Evolutionary conservation across 2,329 filamentous ascomycete genomes (phyloP).

Genomic region (Leptographium procerum): DNA sequence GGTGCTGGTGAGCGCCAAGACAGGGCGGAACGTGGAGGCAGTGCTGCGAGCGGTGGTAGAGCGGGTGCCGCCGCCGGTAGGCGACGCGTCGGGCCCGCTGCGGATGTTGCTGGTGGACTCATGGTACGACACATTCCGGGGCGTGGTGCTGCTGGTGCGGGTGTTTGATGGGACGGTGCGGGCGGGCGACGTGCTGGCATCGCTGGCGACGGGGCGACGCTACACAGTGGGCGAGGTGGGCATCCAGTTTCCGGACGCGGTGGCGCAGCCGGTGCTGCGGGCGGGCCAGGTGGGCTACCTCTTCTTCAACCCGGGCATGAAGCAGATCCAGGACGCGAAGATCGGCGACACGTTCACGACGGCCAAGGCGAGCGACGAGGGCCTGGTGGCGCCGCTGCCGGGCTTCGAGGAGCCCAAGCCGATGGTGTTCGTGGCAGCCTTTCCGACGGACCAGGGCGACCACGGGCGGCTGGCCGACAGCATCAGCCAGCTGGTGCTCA

Average conservation of each 20-base stretch:
- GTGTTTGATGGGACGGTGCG: conserved; percentile 80
- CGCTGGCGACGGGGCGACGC: conserved; percentile 76
- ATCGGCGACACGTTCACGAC: conserved; percentile 91
- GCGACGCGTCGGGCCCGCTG: conserved; percentile 60
- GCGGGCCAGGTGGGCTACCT: conserved; percentile 95
- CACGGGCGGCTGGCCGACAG: conserved; percentile 83
- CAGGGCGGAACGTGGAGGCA: conserved; percentile 74
- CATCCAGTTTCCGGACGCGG: conserved; percentile 87
- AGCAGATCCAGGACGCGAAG: conserved; percentile 87
- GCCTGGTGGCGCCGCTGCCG: conserved; percentile 65
- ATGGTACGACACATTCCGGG: conserved; percentile 95
- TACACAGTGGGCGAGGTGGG: conserved; percentile 95
- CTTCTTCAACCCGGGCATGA: conserved; percentile 98
- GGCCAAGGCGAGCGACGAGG: conserved; percentile 53
- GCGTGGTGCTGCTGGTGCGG: conserved; percentile 81
- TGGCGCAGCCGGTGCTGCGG: conserved; percentile 65
- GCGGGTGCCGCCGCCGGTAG: conserved; percentile 67
- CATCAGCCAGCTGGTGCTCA: conserved; percentile 85
- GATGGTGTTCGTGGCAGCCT: conserved; percentile 98
- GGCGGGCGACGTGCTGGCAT: conserved; percentile 76
- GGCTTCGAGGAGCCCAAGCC: conserved; percentile 96
- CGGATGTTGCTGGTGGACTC: conserved; percentile 87
- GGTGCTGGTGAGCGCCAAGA: conserved; percentile 78
- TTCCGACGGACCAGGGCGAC: conserved; percentile 82
- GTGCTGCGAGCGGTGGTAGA: conserved; percentile 79